Conservation (phyloP, 768 basidiomycete genomes). For the Tephrocybe sp. region DNA sequence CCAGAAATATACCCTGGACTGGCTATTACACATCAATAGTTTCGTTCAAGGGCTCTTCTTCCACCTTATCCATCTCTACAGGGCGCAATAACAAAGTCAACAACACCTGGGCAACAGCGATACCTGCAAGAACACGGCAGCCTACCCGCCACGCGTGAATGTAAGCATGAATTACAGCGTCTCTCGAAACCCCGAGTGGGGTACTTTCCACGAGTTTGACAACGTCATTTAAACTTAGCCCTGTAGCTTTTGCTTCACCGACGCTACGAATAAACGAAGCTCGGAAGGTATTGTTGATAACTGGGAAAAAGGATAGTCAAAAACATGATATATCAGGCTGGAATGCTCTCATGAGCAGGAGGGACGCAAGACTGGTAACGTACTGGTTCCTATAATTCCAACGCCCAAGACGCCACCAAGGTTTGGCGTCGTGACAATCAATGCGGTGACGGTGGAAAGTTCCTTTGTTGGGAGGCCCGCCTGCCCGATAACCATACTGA, state of each 20-base stretch:
- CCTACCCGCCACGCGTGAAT: conserved; percentile 20
- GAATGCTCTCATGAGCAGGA: no score
- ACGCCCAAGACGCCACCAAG: conserved; percentile 26
- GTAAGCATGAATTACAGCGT: conserved; percentile 16
- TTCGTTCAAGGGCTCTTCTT: neutral
- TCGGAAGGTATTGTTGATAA: conserved; percentile 23
- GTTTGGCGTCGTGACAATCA: conserved; percentile 18
- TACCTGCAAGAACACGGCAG: conserved; percentile 18
- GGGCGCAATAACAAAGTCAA: conserved; percentile 17
- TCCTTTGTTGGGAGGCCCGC: conserved; percentile 21
- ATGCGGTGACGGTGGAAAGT: conserved; percentile 24
- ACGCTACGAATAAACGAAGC: conserved; percentile 4
- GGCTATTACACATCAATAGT: neutral
- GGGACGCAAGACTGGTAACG: neutral
- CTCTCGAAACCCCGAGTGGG: conserved; percentile 8
- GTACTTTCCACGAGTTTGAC: conserved; percentile 13
- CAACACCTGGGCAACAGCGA: conserved; percentile 20
- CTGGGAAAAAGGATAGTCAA: conserved; percentile 6
- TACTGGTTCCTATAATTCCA: conserved; percentile 23
- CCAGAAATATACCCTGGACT: no score
- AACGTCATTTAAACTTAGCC: conserved; percentile 20
- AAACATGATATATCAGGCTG: neutral
- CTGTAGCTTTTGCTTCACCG: conserved; percentile 5
- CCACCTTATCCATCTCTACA: conserved; percentile 6
- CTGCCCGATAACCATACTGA: conserved; percentile 22